Conservation (phyloP, 495 filamentous ascomycete species). For the Aspergillus sparsus region DNA sequence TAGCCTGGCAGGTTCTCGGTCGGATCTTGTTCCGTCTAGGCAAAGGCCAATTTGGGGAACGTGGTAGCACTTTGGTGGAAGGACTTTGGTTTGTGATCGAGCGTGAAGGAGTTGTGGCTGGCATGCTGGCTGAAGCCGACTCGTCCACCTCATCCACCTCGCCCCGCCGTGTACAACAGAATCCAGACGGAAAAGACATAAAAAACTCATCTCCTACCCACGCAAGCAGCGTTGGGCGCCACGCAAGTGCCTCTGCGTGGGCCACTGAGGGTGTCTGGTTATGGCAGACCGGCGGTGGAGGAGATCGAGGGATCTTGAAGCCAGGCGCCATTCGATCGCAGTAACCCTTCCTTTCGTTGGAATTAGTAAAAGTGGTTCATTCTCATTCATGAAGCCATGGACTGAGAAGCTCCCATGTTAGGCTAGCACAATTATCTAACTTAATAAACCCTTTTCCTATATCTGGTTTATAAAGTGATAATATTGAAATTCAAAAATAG, state of each 20-base stretch:
- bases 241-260: constrained; percentile 71
- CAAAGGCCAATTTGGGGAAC: constrained; percentile 70
- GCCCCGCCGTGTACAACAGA: neutral
- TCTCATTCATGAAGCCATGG: neutral
- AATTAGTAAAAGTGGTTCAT: neutral
- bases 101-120: constrained; percentile 72
- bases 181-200: constrained; percentile 24
- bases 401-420: no score
- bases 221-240: constrained; percentile 39
- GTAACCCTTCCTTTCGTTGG: constrained; percentile 15
- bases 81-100: constrained; percentile 78
- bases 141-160: constrained; percentile 29
- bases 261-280: constrained; percentile 91
- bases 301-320: constrained; percentile 46
- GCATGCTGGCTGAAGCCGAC: constrained; percentile 66
- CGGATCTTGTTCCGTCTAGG: constrained; percentile 83
- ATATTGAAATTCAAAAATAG: no score
- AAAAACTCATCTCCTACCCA: constrained; percentile 9
- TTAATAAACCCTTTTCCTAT: neutral
- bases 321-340: constrained; percentile 36
- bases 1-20: constrained; percentile 89
- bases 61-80: constrained; percentile 56
- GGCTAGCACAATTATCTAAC: no score
- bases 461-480: neutral
- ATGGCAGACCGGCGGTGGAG: constrained; percentile 77